Evolutionary conservation across 441 rosid species (phyloP).

Genomic region (Gossypium davidsonii): DNA sequence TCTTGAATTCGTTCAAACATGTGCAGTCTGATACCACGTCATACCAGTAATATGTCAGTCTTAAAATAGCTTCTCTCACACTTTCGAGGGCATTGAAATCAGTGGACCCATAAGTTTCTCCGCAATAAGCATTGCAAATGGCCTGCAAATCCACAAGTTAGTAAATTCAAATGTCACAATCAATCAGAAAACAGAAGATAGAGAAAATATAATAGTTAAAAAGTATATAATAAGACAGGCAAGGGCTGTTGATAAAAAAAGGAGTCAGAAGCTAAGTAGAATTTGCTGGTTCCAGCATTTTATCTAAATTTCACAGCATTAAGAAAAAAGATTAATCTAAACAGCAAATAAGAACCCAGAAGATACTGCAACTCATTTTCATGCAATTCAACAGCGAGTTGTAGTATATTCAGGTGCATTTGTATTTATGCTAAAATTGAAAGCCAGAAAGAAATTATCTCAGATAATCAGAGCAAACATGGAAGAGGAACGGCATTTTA

Average conservation of each 20-base stretch:
- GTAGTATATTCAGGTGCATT: background rate
- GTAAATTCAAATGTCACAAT: slow-evolving; percentile 7
- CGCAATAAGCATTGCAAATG: slow-evolving; percentile 75
- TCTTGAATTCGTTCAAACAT: background rate
- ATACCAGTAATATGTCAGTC: slow-evolving; percentile 97
- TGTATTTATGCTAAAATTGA: background rate
- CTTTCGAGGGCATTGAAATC: slow-evolving; percentile 58
- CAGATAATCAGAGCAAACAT: background rate
- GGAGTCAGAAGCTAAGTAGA: background rate
- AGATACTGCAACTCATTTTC: background rate
- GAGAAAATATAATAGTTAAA: background rate
- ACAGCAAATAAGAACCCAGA: background rate
- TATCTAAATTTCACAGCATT: background rate
- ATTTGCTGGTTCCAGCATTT: background rate
- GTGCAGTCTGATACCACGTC: background rate
- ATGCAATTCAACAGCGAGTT: background rate
- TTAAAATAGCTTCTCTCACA: slow-evolving; percentile 70
- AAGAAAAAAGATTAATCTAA: background rate
- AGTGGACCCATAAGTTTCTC: slow-evolving; percentile 67
- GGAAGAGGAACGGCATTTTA: background rate
- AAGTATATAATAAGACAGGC: background rate
- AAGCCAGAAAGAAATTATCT: background rate
- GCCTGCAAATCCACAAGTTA: slow-evolving; percentile 45
- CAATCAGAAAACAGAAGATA: background rate
- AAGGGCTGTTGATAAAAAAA: background rate